Conservation (phyloP, 192 early-diverging fungal genomes). For the Piromyces finnis region DNA sequence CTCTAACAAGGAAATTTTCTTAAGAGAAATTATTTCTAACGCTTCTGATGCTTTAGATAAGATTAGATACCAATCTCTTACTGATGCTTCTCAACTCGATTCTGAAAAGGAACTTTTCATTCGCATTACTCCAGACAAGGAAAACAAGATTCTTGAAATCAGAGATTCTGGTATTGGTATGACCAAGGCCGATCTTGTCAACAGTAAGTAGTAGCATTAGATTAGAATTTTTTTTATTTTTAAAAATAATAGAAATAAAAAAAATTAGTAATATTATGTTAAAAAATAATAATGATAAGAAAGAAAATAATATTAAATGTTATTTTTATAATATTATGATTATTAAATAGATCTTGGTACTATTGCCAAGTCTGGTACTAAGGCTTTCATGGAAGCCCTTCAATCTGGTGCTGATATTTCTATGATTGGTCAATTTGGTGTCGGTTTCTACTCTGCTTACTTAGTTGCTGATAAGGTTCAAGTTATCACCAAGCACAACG, state of each 20-base stretch:
- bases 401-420: slow-evolving; percentile 90
- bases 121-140: slow-evolving; percentile 73
- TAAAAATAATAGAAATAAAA: too few relatives aligned
- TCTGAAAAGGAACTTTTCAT: slow-evolving; percentile 87
- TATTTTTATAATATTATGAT: too few relatives aligned
- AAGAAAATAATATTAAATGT: too few relatives aligned
- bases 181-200: slow-evolving; percentile 90
- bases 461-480: slow-evolving; percentile 87
- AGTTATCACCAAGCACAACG: slow-evolving; percentile 92
- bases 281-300: too few relatives aligned
- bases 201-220: slow-evolving; percentile 15
- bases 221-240: too few relatives aligned
- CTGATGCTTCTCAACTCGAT: slow-evolving; percentile 79
- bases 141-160: slow-evolving; percentile 71
- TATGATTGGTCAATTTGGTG: slow-evolving; percentile 99
- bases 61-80: slow-evolving; percentile 93
- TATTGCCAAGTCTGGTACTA: slow-evolving; percentile 99
- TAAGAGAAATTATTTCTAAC: slow-evolving; percentile 95
- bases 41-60: slow-evolving; percentile 93
- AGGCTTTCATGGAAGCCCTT: slow-evolving; percentile 98
- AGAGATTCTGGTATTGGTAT: slow-evolving; percentile 84
- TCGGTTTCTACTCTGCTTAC: slow-evolving; percentile 99
- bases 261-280: too few relatives aligned
- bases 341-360: slow-evolving; percentile 62
- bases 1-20: slow-evolving; percentile 95